Conservation (phyloP, 2,329 filamentous ascomycete species). For the Orbilia ellipsospora region DNA sequence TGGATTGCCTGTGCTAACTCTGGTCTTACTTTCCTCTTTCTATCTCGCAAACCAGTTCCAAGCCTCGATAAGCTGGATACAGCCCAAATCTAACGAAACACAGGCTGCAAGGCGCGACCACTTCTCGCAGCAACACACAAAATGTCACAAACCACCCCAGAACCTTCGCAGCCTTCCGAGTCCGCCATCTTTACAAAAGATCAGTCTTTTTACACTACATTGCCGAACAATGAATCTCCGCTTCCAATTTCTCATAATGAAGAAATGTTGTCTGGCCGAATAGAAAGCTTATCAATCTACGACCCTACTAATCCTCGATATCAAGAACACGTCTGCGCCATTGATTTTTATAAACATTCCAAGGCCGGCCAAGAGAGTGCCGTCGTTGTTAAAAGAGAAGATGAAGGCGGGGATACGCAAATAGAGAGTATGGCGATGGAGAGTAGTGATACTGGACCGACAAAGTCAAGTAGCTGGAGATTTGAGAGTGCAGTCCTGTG, state of each 20-base stretch:
- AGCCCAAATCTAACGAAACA: too few relatives aligned
- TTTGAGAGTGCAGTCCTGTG: conserved; percentile 38
- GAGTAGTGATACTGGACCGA: background rate
- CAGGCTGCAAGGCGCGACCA: too few relatives aligned
- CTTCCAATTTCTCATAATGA: conserved; percentile 3
- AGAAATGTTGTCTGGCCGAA: background rate
- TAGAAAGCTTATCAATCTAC: background rate
- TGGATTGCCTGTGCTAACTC: too few relatives aligned
- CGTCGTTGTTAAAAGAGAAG: conserved; percentile 1
- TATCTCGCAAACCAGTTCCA: too few relatives aligned
- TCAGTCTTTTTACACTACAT: background rate
- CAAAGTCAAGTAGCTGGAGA: conserved; percentile 14
- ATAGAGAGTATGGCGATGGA: background rate
- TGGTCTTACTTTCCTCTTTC: too few relatives aligned
- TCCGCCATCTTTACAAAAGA: background rate
- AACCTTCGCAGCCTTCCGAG: too few relatives aligned
- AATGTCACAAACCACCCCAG: conserved; percentile 3
- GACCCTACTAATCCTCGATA: conserved; percentile 9
- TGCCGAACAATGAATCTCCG: conserved; percentile 1
- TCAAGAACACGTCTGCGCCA: conserved; percentile 41
- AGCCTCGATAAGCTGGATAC: too few relatives aligned
- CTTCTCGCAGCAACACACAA: conserved; percentile 4
- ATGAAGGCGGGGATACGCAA: background rate
- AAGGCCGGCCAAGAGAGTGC: conserved; percentile 21
- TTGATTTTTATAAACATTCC: conserved; percentile 43